phyloP scores from a whole-genome alignment of 2,329 filamentous ascomycete species.

The Trichothecium roseum region DNA sequence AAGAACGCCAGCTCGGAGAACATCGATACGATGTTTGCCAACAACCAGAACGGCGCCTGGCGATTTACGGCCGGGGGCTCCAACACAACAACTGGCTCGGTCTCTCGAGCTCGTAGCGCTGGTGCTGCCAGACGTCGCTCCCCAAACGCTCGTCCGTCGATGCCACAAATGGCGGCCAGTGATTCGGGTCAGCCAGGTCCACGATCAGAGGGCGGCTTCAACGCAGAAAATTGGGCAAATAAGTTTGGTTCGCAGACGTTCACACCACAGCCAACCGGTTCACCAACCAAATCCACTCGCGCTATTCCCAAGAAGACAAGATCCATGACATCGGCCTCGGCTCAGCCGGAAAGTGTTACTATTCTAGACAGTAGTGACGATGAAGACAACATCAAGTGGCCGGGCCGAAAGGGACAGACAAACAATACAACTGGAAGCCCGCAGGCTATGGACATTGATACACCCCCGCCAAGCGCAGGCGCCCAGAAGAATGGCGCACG shows the following conservation, averaged over 20 bases:
- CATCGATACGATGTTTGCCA: constrained; percentile 51
- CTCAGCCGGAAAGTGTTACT: constrained; percentile 22
- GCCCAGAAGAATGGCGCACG: constrained; percentile 23
- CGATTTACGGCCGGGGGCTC: constrained; percentile 41
- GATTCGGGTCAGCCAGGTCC: no score
- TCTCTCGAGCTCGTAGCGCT: no score
- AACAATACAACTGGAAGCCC: constrained; percentile 31
- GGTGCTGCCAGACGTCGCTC: constrained; percentile 24
- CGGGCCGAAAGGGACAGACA: constrained; percentile 20
- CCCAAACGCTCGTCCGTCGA: constrained; percentile 18
- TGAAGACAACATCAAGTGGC: constrained; percentile 24
- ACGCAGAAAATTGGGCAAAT: constrained; percentile 42
- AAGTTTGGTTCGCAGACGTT: constrained; percentile 46
- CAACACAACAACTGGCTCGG: neutral
- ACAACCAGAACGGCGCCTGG: constrained; percentile 35
- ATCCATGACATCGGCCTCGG: constrained; percentile 41
- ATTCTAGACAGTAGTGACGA: constrained; percentile 37
- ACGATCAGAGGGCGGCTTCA: constrained; percentile 26
- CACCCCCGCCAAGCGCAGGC: constrained; percentile 26
- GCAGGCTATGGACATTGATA: constrained; percentile 57
- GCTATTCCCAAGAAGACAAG: constrained; percentile 48
- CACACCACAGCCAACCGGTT: constrained; percentile 27
- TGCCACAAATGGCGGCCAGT: constrained; percentile 1
- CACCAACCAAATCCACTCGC: constrained; percentile 20
- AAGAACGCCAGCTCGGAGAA: constrained; percentile 42